These are phyloP conservation scores for Trypanosomatidae sp. DNA, from an alignment of 208 protist genomes.

Conservation along the genomic window DNA sequence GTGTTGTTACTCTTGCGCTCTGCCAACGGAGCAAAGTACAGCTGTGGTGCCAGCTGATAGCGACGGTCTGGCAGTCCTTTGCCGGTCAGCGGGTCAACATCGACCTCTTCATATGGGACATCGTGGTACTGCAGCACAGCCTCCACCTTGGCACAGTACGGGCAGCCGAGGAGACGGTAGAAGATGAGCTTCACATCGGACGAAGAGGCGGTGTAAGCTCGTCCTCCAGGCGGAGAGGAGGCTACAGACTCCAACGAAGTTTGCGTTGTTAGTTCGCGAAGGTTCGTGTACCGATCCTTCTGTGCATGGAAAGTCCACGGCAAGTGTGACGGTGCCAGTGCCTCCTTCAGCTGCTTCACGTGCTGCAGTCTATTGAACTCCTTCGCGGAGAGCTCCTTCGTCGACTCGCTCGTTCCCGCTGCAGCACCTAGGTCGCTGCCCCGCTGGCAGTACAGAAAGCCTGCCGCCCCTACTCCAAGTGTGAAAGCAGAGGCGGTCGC, in stretches of 20 bases:
- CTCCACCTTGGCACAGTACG: constrained; percentile 87
- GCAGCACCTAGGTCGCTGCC: background rate
- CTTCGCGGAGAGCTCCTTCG: constrained; percentile 39
- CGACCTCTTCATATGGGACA: constrained; percentile 68
- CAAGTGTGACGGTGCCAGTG: constrained; percentile 42
- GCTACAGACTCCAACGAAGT: background rate
- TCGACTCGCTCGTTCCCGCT: background rate
- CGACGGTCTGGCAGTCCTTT: constrained; percentile 54
- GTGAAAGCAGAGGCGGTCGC: constrained; percentile 11
- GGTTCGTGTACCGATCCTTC: constrained; percentile 14
- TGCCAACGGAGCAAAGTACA: constrained; percentile 42
- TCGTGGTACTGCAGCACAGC: constrained; percentile 60
- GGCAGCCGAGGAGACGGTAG: constrained; percentile 79
- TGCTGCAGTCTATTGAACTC: constrained; percentile 77
- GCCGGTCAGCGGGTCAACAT: constrained; percentile 72
- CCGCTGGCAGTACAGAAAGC: constrained; percentile 16
- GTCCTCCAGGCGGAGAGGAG: background rate
- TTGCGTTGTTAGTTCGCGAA: constrained; percentile 13
- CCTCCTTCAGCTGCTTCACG: constrained; percentile 33
- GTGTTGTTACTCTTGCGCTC: constrained; percentile 2
- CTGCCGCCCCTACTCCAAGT: constrained; percentile 10
- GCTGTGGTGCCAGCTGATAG: constrained; percentile 77
- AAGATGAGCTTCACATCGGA: constrained; percentile 51
- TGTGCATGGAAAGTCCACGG: constrained; percentile 44
- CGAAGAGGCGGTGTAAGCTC: constrained; percentile 13